A percentile compares a stretch with the other conserved stretches of the same genome.
Evolutionary conservation across 768 basidiomycete species (phyloP).

Genomic region (Glaciozyma antarctica): DNA sequence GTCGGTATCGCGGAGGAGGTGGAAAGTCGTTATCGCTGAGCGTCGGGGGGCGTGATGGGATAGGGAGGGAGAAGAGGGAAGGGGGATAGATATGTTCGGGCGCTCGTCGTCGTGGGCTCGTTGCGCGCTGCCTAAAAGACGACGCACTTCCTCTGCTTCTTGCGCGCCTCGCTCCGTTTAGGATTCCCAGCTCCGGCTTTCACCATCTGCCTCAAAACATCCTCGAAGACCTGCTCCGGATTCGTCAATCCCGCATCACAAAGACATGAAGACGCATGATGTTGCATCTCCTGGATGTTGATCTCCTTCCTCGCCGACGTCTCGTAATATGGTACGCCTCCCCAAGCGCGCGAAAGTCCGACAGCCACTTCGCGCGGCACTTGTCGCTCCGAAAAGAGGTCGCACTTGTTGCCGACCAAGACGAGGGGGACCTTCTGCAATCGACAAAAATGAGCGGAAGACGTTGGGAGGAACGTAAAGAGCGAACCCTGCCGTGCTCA

Average conservation of each 20-base stretch:
- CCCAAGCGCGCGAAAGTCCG: constrained; percentile 28
- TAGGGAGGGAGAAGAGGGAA: too few relatives aligned
- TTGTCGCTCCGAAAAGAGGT: constrained; percentile 31
- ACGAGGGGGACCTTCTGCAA: constrained; percentile 29
- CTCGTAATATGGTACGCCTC: constrained; percentile 36
- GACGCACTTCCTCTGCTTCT: constrained; percentile 2
- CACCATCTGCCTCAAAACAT: constrained; percentile 34
- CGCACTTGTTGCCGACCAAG: constrained; percentile 36
- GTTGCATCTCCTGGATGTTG: constrained; percentile 30
- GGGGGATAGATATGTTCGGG: too few relatives aligned
- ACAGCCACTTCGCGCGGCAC: constrained; percentile 32
- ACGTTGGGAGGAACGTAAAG: not conserved
- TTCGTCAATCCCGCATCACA: not conserved
- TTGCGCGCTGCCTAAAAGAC: not conserved
- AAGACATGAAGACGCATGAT: too few relatives aligned
- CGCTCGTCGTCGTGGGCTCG: too few relatives aligned
- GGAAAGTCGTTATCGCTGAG: too few relatives aligned
- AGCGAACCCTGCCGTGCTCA: not conserved
- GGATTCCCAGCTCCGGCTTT: constrained; percentile 4
- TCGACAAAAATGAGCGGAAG: not conserved
- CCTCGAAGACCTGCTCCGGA: constrained; percentile 29
- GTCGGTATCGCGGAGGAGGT: too few relatives aligned
- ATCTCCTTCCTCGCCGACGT: constrained; percentile 30
- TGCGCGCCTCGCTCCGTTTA: not conserved
- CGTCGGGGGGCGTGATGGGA: too few relatives aligned